phyloP scores from a whole-genome alignment of 1,284 basidiomycete species.

The Cryptococcus deneoformans region DNA sequence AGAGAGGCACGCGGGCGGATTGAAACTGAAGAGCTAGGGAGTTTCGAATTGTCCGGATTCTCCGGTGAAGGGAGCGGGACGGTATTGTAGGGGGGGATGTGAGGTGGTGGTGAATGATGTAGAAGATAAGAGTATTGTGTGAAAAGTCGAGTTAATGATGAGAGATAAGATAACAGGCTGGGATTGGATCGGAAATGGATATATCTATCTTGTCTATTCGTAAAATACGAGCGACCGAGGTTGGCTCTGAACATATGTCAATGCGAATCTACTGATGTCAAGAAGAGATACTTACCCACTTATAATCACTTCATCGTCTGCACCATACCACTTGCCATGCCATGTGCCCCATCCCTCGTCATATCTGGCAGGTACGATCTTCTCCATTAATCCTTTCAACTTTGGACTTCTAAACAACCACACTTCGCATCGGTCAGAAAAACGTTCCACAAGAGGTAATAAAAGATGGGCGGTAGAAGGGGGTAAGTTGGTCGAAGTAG shows the following conservation, averaged over 20 bases:
- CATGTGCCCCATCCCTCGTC: slow-evolving; percentile 99
- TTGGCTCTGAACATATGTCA: slow-evolving; percentile 68
- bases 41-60: slow-evolving; percentile 2
- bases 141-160: slow-evolving; percentile 68
- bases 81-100: slow-evolving; percentile 21
- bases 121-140: slow-evolving; percentile 73
- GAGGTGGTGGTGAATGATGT: slow-evolving; percentile 47
- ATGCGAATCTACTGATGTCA: background rate
- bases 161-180: slow-evolving; percentile 74
- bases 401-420: slow-evolving; percentile 83
- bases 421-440: slow-evolving; percentile 71
- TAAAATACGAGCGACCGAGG: slow-evolving; percentile 89
- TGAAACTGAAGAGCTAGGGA: slow-evolving; percentile 1
- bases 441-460: slow-evolving; percentile 66
- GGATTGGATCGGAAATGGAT: slow-evolving; percentile 67
- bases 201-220: slow-evolving; percentile 92
- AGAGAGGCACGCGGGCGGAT: slow-evolving; percentile 21
- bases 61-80: slow-evolving; percentile 25
- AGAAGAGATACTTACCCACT: slow-evolving; percentile 67
- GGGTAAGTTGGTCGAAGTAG: slow-evolving; percentile 49
- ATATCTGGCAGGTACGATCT: slow-evolving; percentile 82
- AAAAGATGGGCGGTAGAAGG: slow-evolving; percentile 68
- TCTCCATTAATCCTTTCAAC: slow-evolving; percentile 68
- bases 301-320: slow-evolving; percentile 87
- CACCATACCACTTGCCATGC: slow-evolving; percentile 96